A percentile compares a stretch with the other conserved stretches of the same genome.
These are phyloP conservation scores for Globisporangium apiculatum DNA, from an alignment of 352 stramenopile species.

Conservation along the genomic window DNA sequence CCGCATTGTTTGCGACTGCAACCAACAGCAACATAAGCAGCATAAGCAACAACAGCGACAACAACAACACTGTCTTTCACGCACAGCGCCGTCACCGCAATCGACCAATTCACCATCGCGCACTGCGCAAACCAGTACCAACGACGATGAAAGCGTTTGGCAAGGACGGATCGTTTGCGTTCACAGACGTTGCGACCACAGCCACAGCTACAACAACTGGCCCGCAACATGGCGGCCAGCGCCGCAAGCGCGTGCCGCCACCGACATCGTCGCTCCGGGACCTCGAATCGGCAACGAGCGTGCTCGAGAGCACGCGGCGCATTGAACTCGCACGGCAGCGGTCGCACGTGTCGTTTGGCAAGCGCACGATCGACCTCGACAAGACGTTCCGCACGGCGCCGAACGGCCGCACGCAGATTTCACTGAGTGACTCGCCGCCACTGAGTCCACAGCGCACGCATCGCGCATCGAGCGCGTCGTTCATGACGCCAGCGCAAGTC, in stretches of 20 bases:
- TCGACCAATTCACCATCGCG: not conserved
- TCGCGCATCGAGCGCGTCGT: slow-evolving; percentile 16
- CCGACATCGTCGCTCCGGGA: slow-evolving; percentile 17
- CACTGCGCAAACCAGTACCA: not conserved
- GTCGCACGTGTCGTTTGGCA: slow-evolving; percentile 39
- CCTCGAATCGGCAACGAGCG: slow-evolving; percentile 38
- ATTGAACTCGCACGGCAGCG: slow-evolving; percentile 42
- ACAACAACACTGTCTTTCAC: slow-evolving; percentile 2
- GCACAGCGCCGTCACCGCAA: slow-evolving; percentile 1
- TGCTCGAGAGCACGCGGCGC: slow-evolving; percentile 30
- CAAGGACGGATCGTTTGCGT: slow-evolving; percentile 12
- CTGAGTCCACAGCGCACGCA: slow-evolving; percentile 6
- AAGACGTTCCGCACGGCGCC: slow-evolving; percentile 53
- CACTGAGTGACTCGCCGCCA: slow-evolving; percentile 20
- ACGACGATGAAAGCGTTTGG: slow-evolving; percentile 8
- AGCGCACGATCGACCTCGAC: slow-evolving; percentile 38
- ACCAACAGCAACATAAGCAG: slow-evolving; percentile 8
- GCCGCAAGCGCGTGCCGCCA: slow-evolving; percentile 7
- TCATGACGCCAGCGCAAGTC: slow-evolving; percentile 20
- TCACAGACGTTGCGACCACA: not conserved
- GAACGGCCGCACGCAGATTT: slow-evolving; percentile 27
- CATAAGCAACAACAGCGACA: not conserved
- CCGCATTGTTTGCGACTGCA: too few species aligned
- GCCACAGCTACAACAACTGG: not conserved
- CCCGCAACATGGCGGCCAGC: not conserved